Evolutionary conservation across 306 rosid genomes (phyloP), one percentile per base, ranked within the genome.

Genomic region (Geum urbanum): DNA sequence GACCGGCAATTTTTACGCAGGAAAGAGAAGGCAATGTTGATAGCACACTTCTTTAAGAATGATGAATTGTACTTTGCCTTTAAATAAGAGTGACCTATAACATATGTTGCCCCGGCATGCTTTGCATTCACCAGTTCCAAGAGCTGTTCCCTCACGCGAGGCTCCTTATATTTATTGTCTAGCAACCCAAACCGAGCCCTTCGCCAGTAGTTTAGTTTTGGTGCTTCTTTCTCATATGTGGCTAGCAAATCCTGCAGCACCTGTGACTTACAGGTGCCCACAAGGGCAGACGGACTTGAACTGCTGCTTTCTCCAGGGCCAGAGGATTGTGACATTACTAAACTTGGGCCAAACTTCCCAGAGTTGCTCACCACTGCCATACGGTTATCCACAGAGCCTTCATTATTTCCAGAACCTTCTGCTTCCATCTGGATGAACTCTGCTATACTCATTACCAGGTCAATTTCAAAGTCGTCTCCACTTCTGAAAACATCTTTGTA

Each of bases 401-500:
- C 97, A 2, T 46, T 59, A 45, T 78, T 77, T 66, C 83, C 84
- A 58, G 72, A 83, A 70, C 97, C 94, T 75, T 89, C 97, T 15
- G 97, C 87, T 79, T 91, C 97, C 86, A 91, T 74, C 78, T 91
- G 97, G 79, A 91, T 88, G 86, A 87, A 91, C 80, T 91, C 97
- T 24, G 92, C 91, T 76, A 91, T 82, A 84, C 95, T 95, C 94
- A 91, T 90, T 76, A 95, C 89, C 66, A 91, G 77, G 48, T 87
- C 91, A 77, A 83, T 91, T 81, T 95, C 99, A 73, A 89, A 91
- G 80, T 95, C 95, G 48, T 75, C 86, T 51, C 84, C 95, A 41
- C 72, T 74, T 65, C 45, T 84, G 62, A 75, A 79, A 41, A 81
- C 79, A 50, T 91, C 96, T 74, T 86, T 95, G 80, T 89, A 89